A percentile compares a stretch with the other conserved stretches of the same genome.
Conservation (phyloP, 108 stramenopile species). For the Nannochloropsis oceanica region DNA sequence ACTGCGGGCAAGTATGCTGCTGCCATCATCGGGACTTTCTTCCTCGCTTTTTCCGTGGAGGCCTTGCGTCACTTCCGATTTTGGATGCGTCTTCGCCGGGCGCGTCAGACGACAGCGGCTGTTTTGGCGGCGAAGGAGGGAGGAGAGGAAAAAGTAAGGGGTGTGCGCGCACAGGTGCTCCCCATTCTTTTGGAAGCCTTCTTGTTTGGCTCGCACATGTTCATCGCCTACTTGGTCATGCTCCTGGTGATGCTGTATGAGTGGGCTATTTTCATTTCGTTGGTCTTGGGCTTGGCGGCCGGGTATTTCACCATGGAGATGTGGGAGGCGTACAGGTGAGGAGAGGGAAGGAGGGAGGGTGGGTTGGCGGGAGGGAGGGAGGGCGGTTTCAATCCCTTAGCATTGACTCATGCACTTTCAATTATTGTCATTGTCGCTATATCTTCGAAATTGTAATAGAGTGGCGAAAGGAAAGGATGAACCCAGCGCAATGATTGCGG, state of each 20-base stretch:
- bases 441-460: neutral
- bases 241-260: neutral
- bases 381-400: neutral
- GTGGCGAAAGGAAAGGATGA: neutral
- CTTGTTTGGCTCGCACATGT: neutral
- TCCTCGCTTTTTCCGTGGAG: neutral
- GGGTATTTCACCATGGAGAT: neutral
- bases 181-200: neutral
- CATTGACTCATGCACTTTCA: neutral
- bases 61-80: neutral
- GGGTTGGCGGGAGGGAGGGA: neutral
- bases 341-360: neutral
- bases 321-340: neutral
- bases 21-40: neutral
- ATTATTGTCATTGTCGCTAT: neutral
- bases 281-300: neutral
- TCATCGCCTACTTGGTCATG: neutral
- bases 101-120: neutral
- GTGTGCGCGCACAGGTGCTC: neutral
- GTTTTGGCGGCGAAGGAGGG: neutral
- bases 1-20: neutral
- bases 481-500: neutral
- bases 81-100: neutral
- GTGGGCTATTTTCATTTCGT: neutral
- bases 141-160: neutral